Evolutionary conservation across 805 yeast genomes (phyloP), one percentile per base, ranked within the genome.

Genomic region (Ogataea sp.): DNA sequence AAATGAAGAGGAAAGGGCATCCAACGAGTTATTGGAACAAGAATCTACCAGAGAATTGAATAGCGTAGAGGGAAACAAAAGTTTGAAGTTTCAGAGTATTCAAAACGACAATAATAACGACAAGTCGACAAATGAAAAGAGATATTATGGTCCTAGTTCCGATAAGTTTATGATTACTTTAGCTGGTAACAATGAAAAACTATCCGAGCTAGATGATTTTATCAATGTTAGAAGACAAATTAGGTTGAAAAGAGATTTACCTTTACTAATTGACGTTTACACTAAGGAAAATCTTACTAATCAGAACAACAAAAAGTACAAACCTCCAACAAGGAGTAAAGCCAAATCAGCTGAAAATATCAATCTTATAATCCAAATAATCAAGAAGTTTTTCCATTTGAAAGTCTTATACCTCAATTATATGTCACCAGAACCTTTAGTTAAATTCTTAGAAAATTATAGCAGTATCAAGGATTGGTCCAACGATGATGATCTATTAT

Each of bases 81-180:
- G 15, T 9, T 6, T 14, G 20, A 30, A 34, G 15, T 34, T 40
- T 3, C 20, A 26, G 15, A 40, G 27, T 21, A 41, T 39, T 29
- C 5, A 29, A n/a, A 16, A 5, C 18, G 16, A 29, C 16, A 6
- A 6, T 4, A 16, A 16, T 16, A 29, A 29, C 16, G 16, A 16
- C 9, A 16, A 16, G 10, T 14, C 8, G 10, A n/a, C 16, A 44
- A 39, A 47, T 15, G 70, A 68, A 26, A 63, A 61, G 24, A 69
- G 68, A 40, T 73, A 67, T 45, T 73, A 70, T 47, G 77, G 77
- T 0, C 77, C 78, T 1, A 71, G 65, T 42, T 68, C 73, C n/a
- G 62, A 71, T 6, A 54, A 58, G 31, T 71, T 58, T 47, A 71
- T 72, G 77, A 35, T 51, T 15, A 47, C 51, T 3, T 44, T 43